Evolutionary conservation across 2,329 filamentous ascomycete species (phyloP).

Genomic region (Sporothrix brasiliensis): DNA sequence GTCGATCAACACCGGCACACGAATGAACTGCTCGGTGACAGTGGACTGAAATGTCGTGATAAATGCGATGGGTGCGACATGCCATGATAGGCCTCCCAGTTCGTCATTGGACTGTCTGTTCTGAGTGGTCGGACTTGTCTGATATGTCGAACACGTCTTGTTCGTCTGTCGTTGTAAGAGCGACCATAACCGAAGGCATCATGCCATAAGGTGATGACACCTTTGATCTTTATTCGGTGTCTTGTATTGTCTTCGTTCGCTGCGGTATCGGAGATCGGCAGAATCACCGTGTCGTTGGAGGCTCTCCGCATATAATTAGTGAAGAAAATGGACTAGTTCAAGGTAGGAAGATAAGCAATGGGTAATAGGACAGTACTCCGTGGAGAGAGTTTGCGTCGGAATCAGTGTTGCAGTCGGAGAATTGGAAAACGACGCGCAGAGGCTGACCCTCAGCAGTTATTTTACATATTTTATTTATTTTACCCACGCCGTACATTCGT

Average conservation of each 20-base stretch:
- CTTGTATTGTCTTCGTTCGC: not conserved
- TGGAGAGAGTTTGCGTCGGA: not conserved
- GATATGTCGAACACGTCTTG: not conserved
- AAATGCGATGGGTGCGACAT: no score
- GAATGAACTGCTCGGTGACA: no score
- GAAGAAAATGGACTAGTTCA: not conserved
- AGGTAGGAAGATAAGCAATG: conserved; percentile 12
- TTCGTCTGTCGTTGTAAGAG: not conserved
- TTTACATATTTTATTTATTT: not conserved
- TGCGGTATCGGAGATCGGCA: conserved; percentile 19
- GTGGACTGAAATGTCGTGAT: no score
- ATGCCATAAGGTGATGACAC: not conserved
- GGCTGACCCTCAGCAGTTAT: not conserved
- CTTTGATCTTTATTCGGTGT: not conserved
- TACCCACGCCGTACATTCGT: no score
- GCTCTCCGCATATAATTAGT: no score
- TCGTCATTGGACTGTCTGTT: no score
- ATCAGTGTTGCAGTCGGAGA: conserved; percentile 3
- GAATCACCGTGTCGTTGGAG: not conserved
- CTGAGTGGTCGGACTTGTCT: not conserved
- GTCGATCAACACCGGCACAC: no score
- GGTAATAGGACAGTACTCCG: not conserved
- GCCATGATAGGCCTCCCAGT: no score
- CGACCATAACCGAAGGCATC: not conserved
- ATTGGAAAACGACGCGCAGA: not conserved